phyloP scores from a whole-genome alignment of 2,329 filamentous ascomycete species.

The Phialemonium atrogriseum region DNA sequence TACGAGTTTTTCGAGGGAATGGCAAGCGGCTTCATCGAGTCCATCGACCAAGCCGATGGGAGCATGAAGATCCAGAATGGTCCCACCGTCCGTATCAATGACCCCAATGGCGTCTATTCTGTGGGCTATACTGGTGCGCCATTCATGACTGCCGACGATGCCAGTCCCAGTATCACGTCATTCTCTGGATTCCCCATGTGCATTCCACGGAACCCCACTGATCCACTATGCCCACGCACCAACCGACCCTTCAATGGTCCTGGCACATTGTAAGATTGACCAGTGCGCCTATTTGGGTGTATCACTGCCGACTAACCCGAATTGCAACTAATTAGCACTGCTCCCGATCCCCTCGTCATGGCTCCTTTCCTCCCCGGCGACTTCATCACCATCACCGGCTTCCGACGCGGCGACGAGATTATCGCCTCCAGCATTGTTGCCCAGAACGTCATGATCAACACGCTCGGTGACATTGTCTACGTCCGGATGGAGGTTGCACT shows the following conservation, averaged over 20 bases:
- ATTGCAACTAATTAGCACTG: conserved; percentile 20
- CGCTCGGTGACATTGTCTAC: conserved; percentile 22
- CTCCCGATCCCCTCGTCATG: conserved; percentile 26
- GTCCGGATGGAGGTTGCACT: conserved; percentile 25
- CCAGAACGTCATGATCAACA: conserved; percentile 27
- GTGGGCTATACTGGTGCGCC: conserved; percentile 26
- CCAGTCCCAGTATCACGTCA: conserved; percentile 36
- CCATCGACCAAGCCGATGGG: conserved; percentile 22
- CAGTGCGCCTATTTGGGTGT: no score
- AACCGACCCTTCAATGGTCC: conserved; percentile 24
- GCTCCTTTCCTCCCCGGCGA: conserved; percentile 26
- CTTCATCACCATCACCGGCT: conserved; percentile 25
- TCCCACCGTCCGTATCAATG: conserved; percentile 28
- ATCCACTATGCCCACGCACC: conserved; percentile 24
- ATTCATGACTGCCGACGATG: conserved; percentile 38
- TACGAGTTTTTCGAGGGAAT: conserved; percentile 26
- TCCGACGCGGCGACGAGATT: conserved; percentile 20
- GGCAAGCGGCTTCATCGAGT: conserved; percentile 26
- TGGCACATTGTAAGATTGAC: conserved; percentile 23
- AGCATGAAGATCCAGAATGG: conserved; percentile 24
- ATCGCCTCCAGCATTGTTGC: conserved; percentile 27
- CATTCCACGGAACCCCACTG: conserved; percentile 31
- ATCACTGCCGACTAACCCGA: no score
- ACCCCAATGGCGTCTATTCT: conserved; percentile 36
- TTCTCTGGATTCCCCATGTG: conserved; percentile 46